phyloP scores from a whole-genome alignment of 805 yeast species.

The Candida loeiensis region DNA sequence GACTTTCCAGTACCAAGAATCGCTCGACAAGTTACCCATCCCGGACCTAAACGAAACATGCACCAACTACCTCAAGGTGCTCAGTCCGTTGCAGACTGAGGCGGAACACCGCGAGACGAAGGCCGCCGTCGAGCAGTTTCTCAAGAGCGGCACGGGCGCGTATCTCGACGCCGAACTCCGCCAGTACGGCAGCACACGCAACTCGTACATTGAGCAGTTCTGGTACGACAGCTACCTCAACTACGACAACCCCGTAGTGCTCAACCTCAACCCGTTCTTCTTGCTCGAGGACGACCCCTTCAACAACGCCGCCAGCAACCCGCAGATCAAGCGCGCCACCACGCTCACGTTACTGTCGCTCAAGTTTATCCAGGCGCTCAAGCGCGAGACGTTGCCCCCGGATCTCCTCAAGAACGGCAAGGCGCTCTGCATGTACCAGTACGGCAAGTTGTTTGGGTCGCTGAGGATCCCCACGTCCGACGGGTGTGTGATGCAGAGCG shows the following conservation, averaged over 20 bases:
- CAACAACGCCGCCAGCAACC: constrained; percentile 39
- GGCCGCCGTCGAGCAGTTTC: constrained; percentile 53
- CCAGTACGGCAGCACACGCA: constrained; percentile 57
- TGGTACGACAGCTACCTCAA: constrained; percentile 90
- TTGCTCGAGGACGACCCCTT: constrained; percentile 90
- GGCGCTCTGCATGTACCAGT: constrained; percentile 88
- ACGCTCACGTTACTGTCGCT: constrained; percentile 71
- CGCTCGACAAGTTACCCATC: constrained; percentile 68
- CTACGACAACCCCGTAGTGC: constrained; percentile 87
- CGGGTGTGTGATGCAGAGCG: constrained; percentile 86
- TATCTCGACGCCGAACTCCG: constrained; percentile 61
- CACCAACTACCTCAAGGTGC: constrained; percentile 56
- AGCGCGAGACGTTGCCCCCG: constrained; percentile 68
- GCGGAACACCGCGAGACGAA: constrained; percentile 61
- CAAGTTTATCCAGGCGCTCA: constrained; percentile 74
- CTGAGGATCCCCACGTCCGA: constrained; percentile 75
- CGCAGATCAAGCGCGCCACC: constrained; percentile 79
- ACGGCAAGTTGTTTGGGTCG: constrained; percentile 80
- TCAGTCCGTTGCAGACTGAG: constrained; percentile 80
- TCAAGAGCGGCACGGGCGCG: constrained; percentile 50
- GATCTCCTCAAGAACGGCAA: constrained; percentile 61
- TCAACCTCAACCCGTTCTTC: constrained; percentile 87
- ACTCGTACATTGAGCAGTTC: constrained; percentile 87
- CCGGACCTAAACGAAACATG: constrained; percentile 73
- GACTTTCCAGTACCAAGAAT: constrained; percentile 58